These are phyloP conservation scores for Lanmaoa rubissima DNA, from an alignment of 768 basidiomycete species.

Conservation along the genomic window DNA sequence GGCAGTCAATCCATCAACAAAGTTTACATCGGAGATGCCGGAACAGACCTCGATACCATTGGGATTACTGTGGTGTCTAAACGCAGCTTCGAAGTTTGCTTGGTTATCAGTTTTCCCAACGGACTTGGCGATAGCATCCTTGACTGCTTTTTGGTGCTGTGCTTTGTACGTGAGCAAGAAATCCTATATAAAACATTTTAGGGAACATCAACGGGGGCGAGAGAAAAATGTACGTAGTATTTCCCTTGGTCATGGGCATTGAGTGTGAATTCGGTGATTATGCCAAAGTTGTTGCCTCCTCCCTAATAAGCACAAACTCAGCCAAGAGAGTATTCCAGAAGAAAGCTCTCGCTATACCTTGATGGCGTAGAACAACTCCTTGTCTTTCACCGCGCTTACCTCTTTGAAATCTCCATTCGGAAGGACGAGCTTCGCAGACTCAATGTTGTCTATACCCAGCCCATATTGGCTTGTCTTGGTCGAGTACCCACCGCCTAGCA, in stretches of 20 bases:
- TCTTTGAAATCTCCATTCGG: constrained; percentile 26
- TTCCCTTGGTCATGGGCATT: constrained; percentile 11
- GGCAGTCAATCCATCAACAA: neutral
- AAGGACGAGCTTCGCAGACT: constrained; percentile 26
- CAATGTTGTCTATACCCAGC: constrained; percentile 34
- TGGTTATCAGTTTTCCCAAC: neutral
- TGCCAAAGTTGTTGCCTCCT: constrained; percentile 30
- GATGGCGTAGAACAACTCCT: neutral
- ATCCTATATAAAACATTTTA: neutral
- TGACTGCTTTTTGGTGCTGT: neutral
- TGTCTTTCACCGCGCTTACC: neutral
- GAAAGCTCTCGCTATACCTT: neutral
- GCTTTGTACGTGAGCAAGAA: constrained; percentile 1
- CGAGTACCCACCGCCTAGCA: constrained; percentile 37
- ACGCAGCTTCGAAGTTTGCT: constrained; percentile 9
- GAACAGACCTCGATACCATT: neutral
- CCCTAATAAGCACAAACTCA: constrained; percentile 8
- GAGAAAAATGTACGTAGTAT: constrained; percentile 1
- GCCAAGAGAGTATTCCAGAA: neutral
- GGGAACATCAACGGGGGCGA: neutral
- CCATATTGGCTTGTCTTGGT: constrained; percentile 35
- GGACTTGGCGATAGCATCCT: neutral
- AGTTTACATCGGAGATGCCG: neutral
- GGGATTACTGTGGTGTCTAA: neutral
- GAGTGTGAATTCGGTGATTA: constrained; percentile 26